Evolutionary conservation across 306 rosid genomes (phyloP).

Genomic region (Cucumis hystrix): DNA sequence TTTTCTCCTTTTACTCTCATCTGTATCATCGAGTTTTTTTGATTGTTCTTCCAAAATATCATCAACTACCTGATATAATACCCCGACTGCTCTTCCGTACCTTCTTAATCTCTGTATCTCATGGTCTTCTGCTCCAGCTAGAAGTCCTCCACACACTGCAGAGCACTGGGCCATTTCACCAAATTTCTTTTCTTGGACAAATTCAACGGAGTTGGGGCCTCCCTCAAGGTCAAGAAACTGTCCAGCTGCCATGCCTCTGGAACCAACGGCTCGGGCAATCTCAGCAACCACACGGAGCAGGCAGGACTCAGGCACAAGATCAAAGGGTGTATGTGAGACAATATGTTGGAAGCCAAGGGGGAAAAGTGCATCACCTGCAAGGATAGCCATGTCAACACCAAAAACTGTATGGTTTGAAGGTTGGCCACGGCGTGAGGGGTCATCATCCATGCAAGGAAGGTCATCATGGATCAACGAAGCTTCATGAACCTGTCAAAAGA

Average conservation of each 20-base stretch:
- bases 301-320: slow-evolving; percentile 54
- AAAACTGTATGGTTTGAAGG: slow-evolving; percentile 72
- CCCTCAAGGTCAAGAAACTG: slow-evolving; percentile 86
- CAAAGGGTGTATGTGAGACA: slow-evolving; percentile 64
- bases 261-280: slow-evolving; percentile 82
- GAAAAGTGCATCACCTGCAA: slow-evolving; percentile 85
- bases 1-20: slow-evolving; percentile 16
- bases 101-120: slow-evolving; percentile 74
- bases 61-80: slow-evolving; percentile 57
- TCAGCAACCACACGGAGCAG: slow-evolving; percentile 73
- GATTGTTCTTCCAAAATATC: slow-evolving; percentile 45
- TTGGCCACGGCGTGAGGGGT: slow-evolving; percentile 65
- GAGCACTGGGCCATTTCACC: slow-evolving; percentile 95
- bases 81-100: slow-evolving; percentile 86
- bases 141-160: slow-evolving; percentile 82
- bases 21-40: slow-evolving; percentile 13
- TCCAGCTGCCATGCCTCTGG: slow-evolving; percentile 97
- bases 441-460: slow-evolving; percentile 94
- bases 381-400: slow-evolving; percentile 93
- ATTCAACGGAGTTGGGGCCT: slow-evolving; percentile 47
- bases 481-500: slow-evolving; percentile 55
- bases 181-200: slow-evolving; percentile 76
- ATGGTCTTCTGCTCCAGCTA: slow-evolving; percentile 68
- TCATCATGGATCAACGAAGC: slow-evolving; percentile 94
- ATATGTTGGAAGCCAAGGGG: slow-evolving; percentile 90